Evolutionary conservation across 2,329 filamentous ascomycete genomes (phyloP), one percentile per base, ranked within the genome.

Genomic region (Aspergillus felis): DNA sequence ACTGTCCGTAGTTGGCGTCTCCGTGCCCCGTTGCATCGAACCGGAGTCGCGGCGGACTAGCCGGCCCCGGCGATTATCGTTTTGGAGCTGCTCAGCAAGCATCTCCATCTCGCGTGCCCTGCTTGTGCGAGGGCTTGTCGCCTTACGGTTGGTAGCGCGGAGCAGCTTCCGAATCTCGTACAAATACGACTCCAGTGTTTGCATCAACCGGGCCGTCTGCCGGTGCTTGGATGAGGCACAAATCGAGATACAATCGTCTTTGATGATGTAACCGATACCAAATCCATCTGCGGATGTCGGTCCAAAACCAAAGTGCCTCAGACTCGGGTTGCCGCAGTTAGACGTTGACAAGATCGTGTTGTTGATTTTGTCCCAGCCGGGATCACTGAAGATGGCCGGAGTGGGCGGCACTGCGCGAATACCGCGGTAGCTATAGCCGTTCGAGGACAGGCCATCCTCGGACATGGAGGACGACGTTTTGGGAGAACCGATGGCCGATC

Each of bases 181-280:
- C 51, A 97, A 84, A 73, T 97, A 99, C 60, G 85, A 88, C 74
- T 97, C 94, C 2, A 97, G 79, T 0, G 91, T 90, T 68, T 96
- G 91, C 59, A 97, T 86, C 70, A 94, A 95, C 5, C 94, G 87
- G 65, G 87, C 87, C 0, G 94, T 99, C 77, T 99, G 94, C 44
- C 94, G 81, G 73, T 99, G 94, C 76, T 97, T 97, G 68, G 89
- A 94, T 14, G 88, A 90, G 0, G 92, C 92, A 74, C 94, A 97
- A 60, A 99, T 93, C 50, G 88, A 91, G 59, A 97, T 90, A 51
- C 86, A 84, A 53, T 94, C 90, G 64, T 95, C 91, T 76, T 99
- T 99, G 83, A 99, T 97, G 68, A 99, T 97, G 78, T 99, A 99
- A 2, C 94, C 94, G 56, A 99, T 97, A 29, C 94, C 94, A 70